Base-by-base conservation (phyloP, 192 early-diverging fungal genomes). In the Umbelopsis vinacea region DNA sequence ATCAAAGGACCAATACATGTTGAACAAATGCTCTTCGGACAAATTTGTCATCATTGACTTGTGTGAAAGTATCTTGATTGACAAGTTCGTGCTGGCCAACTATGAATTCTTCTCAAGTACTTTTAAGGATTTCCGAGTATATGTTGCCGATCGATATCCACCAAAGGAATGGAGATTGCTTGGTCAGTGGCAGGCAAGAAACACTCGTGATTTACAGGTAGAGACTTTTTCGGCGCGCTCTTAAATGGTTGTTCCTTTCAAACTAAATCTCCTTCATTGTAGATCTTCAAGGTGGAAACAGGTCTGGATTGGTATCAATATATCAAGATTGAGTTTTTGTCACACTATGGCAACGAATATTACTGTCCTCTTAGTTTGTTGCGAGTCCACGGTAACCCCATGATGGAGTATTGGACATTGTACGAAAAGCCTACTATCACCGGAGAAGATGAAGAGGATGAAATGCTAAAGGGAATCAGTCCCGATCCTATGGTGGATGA, bases 91-190 rank as follows among this genome's bases (percentile, higher is more conserved):
- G 17, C 74, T 99, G 50, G 98, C 93, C 55, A 98, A 98, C 80
- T 96, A 92, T 74, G 98, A 99, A 80, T 96, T 97, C 76, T 99
- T 99, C 74, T 94, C 93, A 0, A 93, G 92, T 53, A 97, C 92
- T 2, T 97, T 97, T 75, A 93, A 93, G 72, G 91, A 97, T 46
- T 89, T 95, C 77, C 82, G 88, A 50, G 87, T 98, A 0, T 93
- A 88, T 57, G 89, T 93, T 45, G 84, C 88, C 54, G 87, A 93
- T 50, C 72, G 85, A 35, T 97, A 97, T 75, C 85, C 83, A 12
- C 71, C 79, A 46, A 76, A 76, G 29, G 71, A 80, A 19, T 99
- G 97, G 97, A 88, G 83, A 37, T 66, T 89, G 12, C 70, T 99
- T 40, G 96, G 95, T 0, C 84, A 90, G 67, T 97, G 95, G 77